phyloP scores from a whole-genome alignment of 352 stramenopile genomes.

The Globisporangium okanoganense region DNA sequence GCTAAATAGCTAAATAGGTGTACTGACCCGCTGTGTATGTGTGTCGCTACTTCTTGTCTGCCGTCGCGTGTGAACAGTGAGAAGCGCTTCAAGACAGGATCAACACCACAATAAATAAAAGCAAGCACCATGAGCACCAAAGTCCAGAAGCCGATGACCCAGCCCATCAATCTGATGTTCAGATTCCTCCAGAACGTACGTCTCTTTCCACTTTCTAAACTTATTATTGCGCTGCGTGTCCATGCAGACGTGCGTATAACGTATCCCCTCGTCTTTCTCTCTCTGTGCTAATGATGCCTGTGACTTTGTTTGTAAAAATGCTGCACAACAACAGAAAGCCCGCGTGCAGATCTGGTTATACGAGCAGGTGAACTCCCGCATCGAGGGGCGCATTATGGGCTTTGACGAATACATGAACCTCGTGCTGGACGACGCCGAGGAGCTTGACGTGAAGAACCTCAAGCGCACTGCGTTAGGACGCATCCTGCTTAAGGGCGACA shows the following conservation, averaged over 20 bases:
- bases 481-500: constrained; percentile 99
- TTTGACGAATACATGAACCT: constrained; percentile 99
- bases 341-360: constrained; percentile 99
- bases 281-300: constrained; percentile 2
- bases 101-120: neutral
- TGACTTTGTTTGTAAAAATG: constrained; percentile 1
- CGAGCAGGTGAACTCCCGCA: constrained; percentile 97
- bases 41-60: neutral
- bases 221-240: neutral
- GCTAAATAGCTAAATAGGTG: no score
- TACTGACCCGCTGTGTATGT: neutral
- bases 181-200: constrained; percentile 95
- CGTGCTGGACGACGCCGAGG: constrained; percentile 97
- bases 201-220: constrained; percentile 1
- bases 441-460: constrained; percentile 94
- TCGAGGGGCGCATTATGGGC: constrained; percentile 99
- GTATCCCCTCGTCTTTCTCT: neutral
- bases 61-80: neutral
- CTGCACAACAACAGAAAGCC: constrained; percentile 73
- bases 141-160: constrained; percentile 99
- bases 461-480: constrained; percentile 93
- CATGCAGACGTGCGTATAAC: neutral
- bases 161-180: constrained; percentile 99
- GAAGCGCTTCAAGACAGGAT: neutral
- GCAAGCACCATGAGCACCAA: constrained; percentile 81